A percentile compares a stretch with the other conserved stretches of the same genome.
Evolutionary conservation across 768 basidiomycete genomes (phyloP).

Genomic region (Rhizopogon salebrosus): DNA sequence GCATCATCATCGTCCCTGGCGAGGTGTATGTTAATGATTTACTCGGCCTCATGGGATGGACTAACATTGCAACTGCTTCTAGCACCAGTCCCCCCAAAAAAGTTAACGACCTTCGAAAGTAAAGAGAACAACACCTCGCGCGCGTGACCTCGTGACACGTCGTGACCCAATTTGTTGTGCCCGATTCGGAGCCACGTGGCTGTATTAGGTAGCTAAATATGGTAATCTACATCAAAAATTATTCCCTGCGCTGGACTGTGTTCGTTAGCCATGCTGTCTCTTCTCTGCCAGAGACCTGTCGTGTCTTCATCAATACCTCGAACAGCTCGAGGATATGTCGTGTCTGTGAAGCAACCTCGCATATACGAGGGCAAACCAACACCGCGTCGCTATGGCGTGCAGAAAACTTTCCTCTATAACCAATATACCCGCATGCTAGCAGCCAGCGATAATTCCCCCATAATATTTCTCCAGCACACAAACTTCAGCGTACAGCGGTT

Average conservation of each 20-base stretch:
- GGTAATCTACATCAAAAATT: neutral
- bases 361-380: constrained; percentile 46
- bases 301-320: constrained; percentile 9
- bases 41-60: constrained; percentile 1
- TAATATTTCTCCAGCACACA: constrained; percentile 76
- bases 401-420: constrained; percentile 78
- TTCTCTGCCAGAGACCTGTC: constrained; percentile 2
- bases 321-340: constrained; percentile 43
- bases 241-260: neutral
- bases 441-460: constrained; percentile 47
- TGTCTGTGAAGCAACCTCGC: constrained; percentile 50
- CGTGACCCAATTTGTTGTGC: constrained; percentile 13
- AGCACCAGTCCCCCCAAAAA: neutral
- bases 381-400: constrained; percentile 69
- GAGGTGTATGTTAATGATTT: constrained; percentile 20
- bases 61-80: constrained; percentile 17
- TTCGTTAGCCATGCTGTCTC: constrained; percentile 8
- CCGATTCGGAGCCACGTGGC: neutral
- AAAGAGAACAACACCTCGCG: constrained; percentile 12
- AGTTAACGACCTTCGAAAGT: constrained; percentile 12
- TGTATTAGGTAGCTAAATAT: no score
- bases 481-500: constrained; percentile 69
- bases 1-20: constrained; percentile 77
- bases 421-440: constrained; percentile 73
- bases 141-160: constrained; percentile 22